Conservation (phyloP, 2,329 filamentous ascomycete species). For the Phyllosticta citribraziliensis region DNA sequence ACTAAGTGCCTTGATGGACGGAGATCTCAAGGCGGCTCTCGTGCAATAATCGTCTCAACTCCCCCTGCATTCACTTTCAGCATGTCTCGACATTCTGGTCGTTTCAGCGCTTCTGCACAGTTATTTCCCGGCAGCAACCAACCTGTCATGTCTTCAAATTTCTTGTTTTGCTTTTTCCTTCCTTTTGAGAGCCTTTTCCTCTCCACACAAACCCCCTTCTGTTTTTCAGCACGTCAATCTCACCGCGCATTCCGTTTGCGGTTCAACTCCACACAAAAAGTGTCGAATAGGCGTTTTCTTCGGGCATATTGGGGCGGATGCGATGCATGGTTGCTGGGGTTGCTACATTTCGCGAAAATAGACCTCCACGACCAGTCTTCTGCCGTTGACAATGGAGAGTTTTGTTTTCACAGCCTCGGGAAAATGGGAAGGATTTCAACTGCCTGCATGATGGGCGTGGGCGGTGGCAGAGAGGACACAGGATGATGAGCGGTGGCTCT, state of each 20-base stretch:
- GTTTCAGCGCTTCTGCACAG: constrained; percentile 8
- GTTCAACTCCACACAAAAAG: constrained; percentile 5
- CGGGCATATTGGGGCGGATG: constrained; percentile 10
- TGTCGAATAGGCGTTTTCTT: constrained; percentile 6
- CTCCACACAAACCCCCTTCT: neutral
- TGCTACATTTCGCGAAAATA: constrained; percentile 7
- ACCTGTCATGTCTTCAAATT: neutral
- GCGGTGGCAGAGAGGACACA: neutral
- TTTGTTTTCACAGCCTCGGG: neutral
- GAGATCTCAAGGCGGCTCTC: constrained; percentile 42
- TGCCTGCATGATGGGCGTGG: neutral
- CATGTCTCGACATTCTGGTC: constrained; percentile 3
- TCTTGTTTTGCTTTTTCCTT: neutral
- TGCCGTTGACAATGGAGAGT: neutral
- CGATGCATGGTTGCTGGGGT: constrained; percentile 10
- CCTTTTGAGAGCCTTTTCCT: neutral
- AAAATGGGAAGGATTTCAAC: neutral
- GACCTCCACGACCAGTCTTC: constrained; percentile 5
- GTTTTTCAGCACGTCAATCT: neutral
- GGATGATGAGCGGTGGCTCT: neutral
- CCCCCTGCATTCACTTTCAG: neutral
- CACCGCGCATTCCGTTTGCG: neutral
- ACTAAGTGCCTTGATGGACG: constrained; percentile 43
- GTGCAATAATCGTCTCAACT: constrained; percentile 24
- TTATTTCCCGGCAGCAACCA: constrained; percentile 2